Evolutionary conservation across 2,329 filamentous ascomycete species (phyloP).

Genomic region (Alternaria viburni): DNA sequence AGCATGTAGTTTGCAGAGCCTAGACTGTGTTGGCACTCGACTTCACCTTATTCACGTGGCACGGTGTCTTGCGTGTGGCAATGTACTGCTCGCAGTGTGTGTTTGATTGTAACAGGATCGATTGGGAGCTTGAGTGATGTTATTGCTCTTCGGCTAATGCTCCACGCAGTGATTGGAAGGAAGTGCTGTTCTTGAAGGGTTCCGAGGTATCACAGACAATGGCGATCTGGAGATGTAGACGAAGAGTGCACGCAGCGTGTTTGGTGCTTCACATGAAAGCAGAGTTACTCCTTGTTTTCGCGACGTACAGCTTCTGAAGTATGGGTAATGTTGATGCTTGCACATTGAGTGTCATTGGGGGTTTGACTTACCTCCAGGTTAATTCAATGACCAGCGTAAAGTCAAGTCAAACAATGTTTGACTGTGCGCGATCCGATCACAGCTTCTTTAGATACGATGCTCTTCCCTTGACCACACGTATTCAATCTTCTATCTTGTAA

Average conservation of each 20-base stretch:
- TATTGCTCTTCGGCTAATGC: neutral
- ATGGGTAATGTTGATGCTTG: neutral
- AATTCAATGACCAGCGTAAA: neutral
- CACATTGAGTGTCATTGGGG: neutral
- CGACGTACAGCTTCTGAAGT: neutral
- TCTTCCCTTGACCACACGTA: rapidly evolving
- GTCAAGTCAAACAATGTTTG: neutral
- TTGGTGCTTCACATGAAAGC: neutral
- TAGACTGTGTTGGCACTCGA: neutral
- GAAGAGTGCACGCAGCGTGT: neutral
- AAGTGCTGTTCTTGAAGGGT: neutral
- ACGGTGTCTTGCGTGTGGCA: neutral
- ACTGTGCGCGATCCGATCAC: neutral
- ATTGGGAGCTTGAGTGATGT: neutral
- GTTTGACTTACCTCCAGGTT: neutral
- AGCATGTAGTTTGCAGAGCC: neutral
- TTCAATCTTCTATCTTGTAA: neutral
- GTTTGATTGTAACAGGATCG: neutral
- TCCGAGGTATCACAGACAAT: neutral
- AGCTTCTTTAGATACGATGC: neutral
- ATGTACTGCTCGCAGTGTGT: neutral
- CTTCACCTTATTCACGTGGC: neutral
- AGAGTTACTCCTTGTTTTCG: neutral
- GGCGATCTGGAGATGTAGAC: neutral
- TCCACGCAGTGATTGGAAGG: neutral